These are phyloP conservation scores for Diutina siamensis DNA, from an alignment of 1,139 yeast species.

Conservation along the genomic window DNA sequence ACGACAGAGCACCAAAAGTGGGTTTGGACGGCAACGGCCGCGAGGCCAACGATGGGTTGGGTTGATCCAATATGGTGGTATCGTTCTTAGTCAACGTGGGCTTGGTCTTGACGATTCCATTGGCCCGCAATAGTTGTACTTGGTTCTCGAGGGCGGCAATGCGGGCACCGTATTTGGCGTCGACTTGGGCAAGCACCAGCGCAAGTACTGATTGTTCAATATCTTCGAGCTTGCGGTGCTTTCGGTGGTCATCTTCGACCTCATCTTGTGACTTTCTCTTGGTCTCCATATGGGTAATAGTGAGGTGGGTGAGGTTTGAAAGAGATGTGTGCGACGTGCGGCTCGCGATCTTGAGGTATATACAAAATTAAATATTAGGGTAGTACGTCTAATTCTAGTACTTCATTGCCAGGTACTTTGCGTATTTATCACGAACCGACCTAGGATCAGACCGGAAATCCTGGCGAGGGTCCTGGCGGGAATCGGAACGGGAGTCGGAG, in stretches of 20 bases:
- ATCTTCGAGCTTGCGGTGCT: not conserved
- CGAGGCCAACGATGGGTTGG: no score
- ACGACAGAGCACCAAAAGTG: slow-evolving; percentile 2
- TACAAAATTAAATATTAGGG: no score
- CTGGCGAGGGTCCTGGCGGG: slow-evolving; percentile 4
- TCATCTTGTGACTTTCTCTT: not conserved
- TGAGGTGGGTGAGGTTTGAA: not conserved
- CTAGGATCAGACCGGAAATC: slow-evolving; percentile 8
- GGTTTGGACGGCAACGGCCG: not conserved
- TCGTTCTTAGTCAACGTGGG: not conserved
- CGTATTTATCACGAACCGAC: slow-evolving; percentile 11
- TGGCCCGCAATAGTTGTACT: not conserved
- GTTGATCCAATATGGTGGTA: not conserved
- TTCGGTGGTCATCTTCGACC: not conserved
- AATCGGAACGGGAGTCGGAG: no score
- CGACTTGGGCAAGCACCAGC: not conserved
- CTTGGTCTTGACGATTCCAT: not conserved
- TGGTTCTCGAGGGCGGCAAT: not conserved
- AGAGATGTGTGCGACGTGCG: not conserved
- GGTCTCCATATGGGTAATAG: not conserved
- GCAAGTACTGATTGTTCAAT: not conserved
- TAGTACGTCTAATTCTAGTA: no score
- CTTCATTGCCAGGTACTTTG: slow-evolving; percentile 9
- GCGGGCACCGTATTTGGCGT: not conserved
- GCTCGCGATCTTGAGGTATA: no score